A percentile compares a stretch with the other conserved stretches of the same genome.
phyloP scores from a whole-genome alignment of 2,329 filamentous ascomycete genomes.

The Fusarium bulbicola region DNA sequence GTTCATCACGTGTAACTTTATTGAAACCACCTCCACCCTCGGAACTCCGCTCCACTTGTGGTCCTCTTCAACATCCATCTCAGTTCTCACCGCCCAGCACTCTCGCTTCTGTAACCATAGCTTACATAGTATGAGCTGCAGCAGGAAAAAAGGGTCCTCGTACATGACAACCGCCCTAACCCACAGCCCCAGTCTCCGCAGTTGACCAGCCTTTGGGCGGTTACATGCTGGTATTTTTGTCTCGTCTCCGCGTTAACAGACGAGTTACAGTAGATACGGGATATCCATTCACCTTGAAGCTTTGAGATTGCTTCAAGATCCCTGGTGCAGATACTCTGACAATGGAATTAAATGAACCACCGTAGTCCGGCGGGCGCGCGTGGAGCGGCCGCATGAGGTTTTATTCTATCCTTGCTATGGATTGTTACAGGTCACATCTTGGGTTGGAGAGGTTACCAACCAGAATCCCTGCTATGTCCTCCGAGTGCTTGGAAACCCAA shows the following conservation, averaged over 20 bases:
- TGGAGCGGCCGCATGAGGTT: conserved; percentile 41
- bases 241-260: background rate
- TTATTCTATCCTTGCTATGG: conserved; percentile 17
- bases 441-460: conserved; percentile 26
- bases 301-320: conserved; percentile 1
- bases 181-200: conserved; percentile 21
- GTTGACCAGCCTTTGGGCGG: background rate
- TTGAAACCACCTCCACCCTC: conserved; percentile 14
- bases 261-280: background rate
- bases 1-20: conserved; percentile 26
- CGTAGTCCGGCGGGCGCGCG: conserved; percentile 31
- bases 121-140: conserved; percentile 18
- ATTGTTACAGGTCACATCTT: conserved; percentile 41
- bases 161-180: conserved; percentile 13
- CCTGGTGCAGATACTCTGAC: background rate
- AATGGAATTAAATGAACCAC: conserved; percentile 32
- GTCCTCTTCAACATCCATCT: background rate
- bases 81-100: conserved; percentile 24
- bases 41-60: background rate
- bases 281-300: background rate
- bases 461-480: conserved; percentile 29
- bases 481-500: conserved; percentile 37
- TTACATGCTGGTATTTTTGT: background rate
- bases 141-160: conserved; percentile 1
- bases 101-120: conserved; percentile 2